Evolutionary conservation across 768 basidiomycete genomes (phyloP).

Genomic region (Strobilomyces confusus): DNA sequence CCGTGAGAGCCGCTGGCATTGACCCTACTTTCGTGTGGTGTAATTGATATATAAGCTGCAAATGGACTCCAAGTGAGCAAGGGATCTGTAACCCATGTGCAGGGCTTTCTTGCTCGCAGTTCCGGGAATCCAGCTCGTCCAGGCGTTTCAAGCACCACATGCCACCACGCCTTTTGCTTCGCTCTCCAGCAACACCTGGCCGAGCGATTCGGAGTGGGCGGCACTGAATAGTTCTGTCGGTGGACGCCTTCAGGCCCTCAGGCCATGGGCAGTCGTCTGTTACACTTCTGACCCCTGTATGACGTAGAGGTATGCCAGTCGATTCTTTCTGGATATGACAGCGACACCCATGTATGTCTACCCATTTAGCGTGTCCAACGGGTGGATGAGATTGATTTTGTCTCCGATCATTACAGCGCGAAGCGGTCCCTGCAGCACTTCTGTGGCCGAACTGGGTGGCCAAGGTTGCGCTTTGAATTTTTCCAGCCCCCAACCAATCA

Average conservation of each 20-base stretch:
- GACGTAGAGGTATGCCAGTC: conserved; percentile 12
- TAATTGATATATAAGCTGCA: too few species aligned
- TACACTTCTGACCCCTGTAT: conserved; percentile 19
- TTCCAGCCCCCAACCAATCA: conserved; percentile 15
- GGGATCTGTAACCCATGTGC: background rate
- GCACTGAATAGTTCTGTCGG: conserved; percentile 14
- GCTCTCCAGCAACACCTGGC: conserved; percentile 8
- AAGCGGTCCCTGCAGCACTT: conserved; percentile 15
- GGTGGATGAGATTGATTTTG: background rate
- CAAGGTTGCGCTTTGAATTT: conserved; percentile 20
- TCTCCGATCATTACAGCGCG: conserved; percentile 12
- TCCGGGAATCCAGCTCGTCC: background rate
- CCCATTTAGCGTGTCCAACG: background rate
- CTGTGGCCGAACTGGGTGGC: conserved; percentile 21
- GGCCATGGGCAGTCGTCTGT: conserved; percentile 22
- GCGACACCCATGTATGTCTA: conserved; percentile 13
- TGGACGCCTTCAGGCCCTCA: conserved; percentile 16
- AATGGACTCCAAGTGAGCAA: too few species aligned
- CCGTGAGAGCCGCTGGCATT: too few species aligned
- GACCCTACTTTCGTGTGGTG: too few species aligned
- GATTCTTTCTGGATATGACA: conserved; percentile 12
- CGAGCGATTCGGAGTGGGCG: conserved; percentile 5
- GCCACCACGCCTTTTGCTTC: conserved; percentile 2
- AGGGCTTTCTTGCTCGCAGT: background rate
- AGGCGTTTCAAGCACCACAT: conserved; percentile 4